Base-by-base conservation (phyloP, 2,329 filamentous ascomycete genomes). In the Aspergillus bombycis region DNA sequence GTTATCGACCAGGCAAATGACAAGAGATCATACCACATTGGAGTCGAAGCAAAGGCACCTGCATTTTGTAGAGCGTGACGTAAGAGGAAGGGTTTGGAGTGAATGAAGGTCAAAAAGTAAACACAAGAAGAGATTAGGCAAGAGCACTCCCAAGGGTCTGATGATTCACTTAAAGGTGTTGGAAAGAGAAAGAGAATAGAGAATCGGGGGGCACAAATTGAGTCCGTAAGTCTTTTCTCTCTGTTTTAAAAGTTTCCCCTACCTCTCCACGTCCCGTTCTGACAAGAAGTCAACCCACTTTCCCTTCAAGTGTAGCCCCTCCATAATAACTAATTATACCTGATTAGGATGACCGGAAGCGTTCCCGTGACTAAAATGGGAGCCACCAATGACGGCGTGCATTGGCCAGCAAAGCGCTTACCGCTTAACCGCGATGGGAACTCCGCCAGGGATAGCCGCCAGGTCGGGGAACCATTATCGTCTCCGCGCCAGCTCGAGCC, bases 1-100 rank as follows among this genome's bases (percentile, higher is more conserved):
- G 28, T 14, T 5, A 28, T 41, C 10, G 36, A 14, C 36, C 23
- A 6, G 36, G 34, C 34, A 36, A 36, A 36, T 10, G 28, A 71
- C 7, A 19, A 32, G 12, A n/a, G 4, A 52, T 52, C 78, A 71
- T 78, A 89, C 87, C 87, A 70, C 81, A 83, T 72, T 84, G 81
- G 60, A 98, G 88, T 71, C 93, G 89, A 77, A 97, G 85, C 59
- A 98, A 83, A 73, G 94, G 94, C 65, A 95, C 88, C 75, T 91
- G 91, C 86, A 94, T 86, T 50, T 70, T 80, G 71, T 55, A 55
- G 63, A 28, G 46, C 57, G 54, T 50, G 32, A 62, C 45, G 59
- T 16, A 57, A 55, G n/a, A 36, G 38, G 38, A 50, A 41, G 52
- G 50, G 55, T 34, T 34, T 38, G 54, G 54, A 55, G 55, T 48